phyloP scores from a whole-genome alignment of 495 filamentous ascomycete genomes.

The Aspergillus campestris region DNA sequence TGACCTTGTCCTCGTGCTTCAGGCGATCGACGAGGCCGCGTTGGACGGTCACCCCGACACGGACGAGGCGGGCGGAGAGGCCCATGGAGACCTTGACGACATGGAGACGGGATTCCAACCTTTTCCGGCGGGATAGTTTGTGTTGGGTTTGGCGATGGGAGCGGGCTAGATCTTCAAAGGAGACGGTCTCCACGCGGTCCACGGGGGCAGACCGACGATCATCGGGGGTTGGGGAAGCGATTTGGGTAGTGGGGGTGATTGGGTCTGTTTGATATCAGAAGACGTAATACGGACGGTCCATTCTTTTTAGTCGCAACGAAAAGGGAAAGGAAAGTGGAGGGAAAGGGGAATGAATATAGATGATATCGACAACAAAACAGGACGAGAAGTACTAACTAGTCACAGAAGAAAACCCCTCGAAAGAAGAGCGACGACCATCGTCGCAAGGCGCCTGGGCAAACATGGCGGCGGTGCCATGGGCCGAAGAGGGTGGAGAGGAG shows the following conservation, averaged over 20 bases:
- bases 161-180: constrained; percentile 38
- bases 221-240: not conserved
- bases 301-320: too few species aligned
- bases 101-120: constrained; percentile 33
- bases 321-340: too few species aligned
- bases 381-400: constrained; percentile 23
- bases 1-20: constrained; percentile 80
- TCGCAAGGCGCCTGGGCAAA: constrained; percentile 18
- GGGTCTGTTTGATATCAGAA: too few species aligned
- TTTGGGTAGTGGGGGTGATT: too few species aligned
- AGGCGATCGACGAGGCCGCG: constrained; percentile 81
- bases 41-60: constrained; percentile 69
- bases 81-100: constrained; percentile 58
- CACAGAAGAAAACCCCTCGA: constrained; percentile 15
- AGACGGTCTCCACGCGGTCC: constrained; percentile 7
- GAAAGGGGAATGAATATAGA: too few species aligned
- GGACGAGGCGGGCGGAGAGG: constrained; percentile 68
- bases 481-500: constrained; percentile 13
- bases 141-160: constrained; percentile 36
- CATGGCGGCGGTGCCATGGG: constrained; percentile 32
- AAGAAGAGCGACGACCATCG: constrained; percentile 23
- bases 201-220: not conserved
- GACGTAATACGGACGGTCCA: too few species aligned
- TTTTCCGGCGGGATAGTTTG: constrained; percentile 33
- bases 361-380: too few species aligned